phyloP scores from a whole-genome alignment of 1,284 basidiomycete genomes.

The Naganishia cerealis region DNA sequence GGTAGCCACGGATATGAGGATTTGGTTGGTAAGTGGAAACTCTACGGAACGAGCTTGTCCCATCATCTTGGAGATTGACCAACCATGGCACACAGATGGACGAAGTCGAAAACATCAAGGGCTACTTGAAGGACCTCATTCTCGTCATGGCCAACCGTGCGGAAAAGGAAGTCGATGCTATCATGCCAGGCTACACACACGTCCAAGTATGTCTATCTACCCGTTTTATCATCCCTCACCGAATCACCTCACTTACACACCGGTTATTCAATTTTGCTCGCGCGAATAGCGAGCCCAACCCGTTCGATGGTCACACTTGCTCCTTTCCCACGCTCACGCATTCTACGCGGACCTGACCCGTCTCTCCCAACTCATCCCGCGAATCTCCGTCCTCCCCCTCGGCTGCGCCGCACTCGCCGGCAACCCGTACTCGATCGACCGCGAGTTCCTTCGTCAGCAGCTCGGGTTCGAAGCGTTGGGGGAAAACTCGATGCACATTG shows the following conservation, averaged over 20 bases:
- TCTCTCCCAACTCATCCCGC: slow-evolving; percentile 74
- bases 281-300: slow-evolving; percentile 80
- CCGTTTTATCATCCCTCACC: slow-evolving; percentile 14
- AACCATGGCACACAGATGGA: slow-evolving; percentile 59
- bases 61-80: background rate
- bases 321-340: slow-evolving; percentile 91
- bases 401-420: slow-evolving; percentile 93
- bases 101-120: slow-evolving; percentile 70
- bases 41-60: background rate
- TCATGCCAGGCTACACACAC: slow-evolving; percentile 96
- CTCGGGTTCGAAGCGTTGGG: slow-evolving; percentile 80
- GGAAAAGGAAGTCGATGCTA: slow-evolving; percentile 82
- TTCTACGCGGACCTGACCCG: slow-evolving; percentile 85
- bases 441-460: slow-evolving; percentile 80
- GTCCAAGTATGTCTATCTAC: slow-evolving; percentile 67
- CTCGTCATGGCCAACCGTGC: slow-evolving; percentile 86
- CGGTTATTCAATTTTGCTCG: background rate
- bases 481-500: slow-evolving; percentile 92
- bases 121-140: slow-evolving; percentile 74
- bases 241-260: background rate
- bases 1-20: slow-evolving; percentile 93
- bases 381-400: slow-evolving; percentile 87
- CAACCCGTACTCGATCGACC: slow-evolving; percentile 88
- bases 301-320: slow-evolving; percentile 95
- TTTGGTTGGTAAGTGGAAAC: slow-evolving; percentile 68